Conservation (phyloP, 306 rosid species). For the Astragalus glycyphyllos region DNA sequence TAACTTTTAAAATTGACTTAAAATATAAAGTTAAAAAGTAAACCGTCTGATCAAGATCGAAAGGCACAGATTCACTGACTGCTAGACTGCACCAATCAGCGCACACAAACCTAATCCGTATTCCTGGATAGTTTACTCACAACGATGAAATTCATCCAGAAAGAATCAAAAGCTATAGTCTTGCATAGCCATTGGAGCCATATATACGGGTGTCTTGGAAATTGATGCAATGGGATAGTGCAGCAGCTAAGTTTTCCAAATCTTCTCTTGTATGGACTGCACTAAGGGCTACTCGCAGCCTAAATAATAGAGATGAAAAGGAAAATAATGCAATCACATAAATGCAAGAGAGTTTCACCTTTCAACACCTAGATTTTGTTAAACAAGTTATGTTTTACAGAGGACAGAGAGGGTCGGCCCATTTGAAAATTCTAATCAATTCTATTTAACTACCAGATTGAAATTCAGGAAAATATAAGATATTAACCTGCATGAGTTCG, state of each 20-base stretch:
- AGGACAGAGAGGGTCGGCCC: too few relatives aligned
- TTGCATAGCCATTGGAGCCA: constrained; percentile 56
- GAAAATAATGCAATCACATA: constrained; percentile 1
- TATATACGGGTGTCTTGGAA: constrained; percentile 65
- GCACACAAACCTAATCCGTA: too few relatives aligned
- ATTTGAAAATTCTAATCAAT: too few relatives aligned
- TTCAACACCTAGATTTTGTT: not conserved
- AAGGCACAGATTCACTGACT: too few relatives aligned
- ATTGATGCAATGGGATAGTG: constrained; percentile 70
- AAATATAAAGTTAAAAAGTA: too few relatives aligned
- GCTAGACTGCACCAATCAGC: too few relatives aligned
- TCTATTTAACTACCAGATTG: not conserved
- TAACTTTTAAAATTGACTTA: too few relatives aligned
- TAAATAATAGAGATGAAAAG: constrained; percentile 28
- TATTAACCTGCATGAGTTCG: constrained; percentile 92
- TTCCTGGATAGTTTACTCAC: not conserved
- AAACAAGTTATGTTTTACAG: too few relatives aligned
- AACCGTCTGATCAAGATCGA: too few relatives aligned
- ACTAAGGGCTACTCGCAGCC: constrained; percentile 81
- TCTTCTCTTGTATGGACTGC: constrained; percentile 83
- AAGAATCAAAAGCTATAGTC: constrained; percentile 53
- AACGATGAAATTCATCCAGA: constrained; percentile 13
- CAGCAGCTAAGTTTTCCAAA: constrained; percentile 68
- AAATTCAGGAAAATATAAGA: constrained; percentile 2
- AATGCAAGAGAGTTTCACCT: constrained; percentile 7